Evolutionary conservation across 108 stramenopile genomes (phyloP), one percentile per base, ranked within the genome.

Genomic region (Stephanodiscus minutulus): DNA sequence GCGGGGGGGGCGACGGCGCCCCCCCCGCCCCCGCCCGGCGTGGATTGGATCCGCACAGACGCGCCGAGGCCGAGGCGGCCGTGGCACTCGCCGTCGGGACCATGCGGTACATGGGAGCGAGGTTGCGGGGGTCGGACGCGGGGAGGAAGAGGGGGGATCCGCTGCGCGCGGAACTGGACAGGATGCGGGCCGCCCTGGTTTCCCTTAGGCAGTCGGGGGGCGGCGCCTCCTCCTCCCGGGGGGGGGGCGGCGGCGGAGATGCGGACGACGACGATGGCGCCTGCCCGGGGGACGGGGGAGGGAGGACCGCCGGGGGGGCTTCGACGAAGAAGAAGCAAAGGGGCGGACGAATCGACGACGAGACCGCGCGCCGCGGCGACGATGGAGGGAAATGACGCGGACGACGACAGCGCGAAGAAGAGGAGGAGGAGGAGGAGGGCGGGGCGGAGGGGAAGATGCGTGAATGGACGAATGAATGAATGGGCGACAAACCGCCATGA

Each of bases 11-110:
- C 36, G 62, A 61, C 20, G 13, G 12, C 58, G 29, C 6, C 21
- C 7, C 21, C 20, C 21, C 55, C 15, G 25, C 56, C n/a, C 18
- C 39, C 21, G 27, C 22, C 25, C n/a, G n/a, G 24, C 15, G n/a
- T 21, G 28, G 39, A 56, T 21, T 41, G 41, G 41, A 56, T 7
- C 68, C 69, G 9, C 81, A 68, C 25, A 43, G 59, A 33, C 65
- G 78, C 5, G 71, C 78, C 11, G 76, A 85, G 64, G 88, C 88
- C 1, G 72, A 82, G 63, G 82, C 87, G 21, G 86, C 91, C 5
- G 87, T 91, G 28, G 86, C 91, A 0, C 58, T 94, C 13, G 83
- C 93, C 7, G 52, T 94, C 0, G 89, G 93, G n/a, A 94, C 90
- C 35, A 48, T 94, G 53, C 74, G 90, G 44, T 91, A 88, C 63